These are phyloP conservation scores for Calonectria montana DNA, from an alignment of 2,329 filamentous ascomycete species.

Conservation along the genomic window DNA sequence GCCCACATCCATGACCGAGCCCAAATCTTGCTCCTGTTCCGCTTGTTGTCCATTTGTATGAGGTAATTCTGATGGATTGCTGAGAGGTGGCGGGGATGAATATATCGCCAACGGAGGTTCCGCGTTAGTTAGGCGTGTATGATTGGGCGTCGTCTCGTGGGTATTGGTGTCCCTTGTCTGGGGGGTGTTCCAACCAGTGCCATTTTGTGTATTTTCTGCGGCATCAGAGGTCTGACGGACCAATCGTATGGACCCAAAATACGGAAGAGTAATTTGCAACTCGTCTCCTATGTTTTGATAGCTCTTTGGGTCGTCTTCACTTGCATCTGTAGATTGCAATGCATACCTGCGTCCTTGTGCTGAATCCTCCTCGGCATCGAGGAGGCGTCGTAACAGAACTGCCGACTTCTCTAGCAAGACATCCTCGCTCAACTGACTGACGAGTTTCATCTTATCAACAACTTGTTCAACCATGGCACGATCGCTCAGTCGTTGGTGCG, in stretches of 20 bases:
- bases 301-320: neutral
- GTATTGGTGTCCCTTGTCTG: neutral
- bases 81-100: neutral
- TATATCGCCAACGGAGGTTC: neutral
- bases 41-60: neutral
- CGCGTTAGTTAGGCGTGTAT: neutral
- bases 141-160: neutral
- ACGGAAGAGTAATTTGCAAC: neutral
- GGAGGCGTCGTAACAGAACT: neutral
- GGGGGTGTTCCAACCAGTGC: neutral
- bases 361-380: neutral
- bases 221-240: neutral
- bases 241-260: neutral
- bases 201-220: too few species aligned
- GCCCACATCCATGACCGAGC: neutral
- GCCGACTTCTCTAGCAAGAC: neutral
- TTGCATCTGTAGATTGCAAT: neutral
- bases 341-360: neutral
- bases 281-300: neutral
- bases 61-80: too few species aligned
- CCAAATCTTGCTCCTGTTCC: neutral
- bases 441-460: constrained; percentile 7
- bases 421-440: neutral
- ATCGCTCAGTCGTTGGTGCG: constrained; percentile 17
- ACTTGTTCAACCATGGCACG: constrained; percentile 17